These are phyloP conservation scores for Tuber brumale DNA, from an alignment of 495 filamentous ascomycete genomes.

Conservation along the genomic window DNA sequence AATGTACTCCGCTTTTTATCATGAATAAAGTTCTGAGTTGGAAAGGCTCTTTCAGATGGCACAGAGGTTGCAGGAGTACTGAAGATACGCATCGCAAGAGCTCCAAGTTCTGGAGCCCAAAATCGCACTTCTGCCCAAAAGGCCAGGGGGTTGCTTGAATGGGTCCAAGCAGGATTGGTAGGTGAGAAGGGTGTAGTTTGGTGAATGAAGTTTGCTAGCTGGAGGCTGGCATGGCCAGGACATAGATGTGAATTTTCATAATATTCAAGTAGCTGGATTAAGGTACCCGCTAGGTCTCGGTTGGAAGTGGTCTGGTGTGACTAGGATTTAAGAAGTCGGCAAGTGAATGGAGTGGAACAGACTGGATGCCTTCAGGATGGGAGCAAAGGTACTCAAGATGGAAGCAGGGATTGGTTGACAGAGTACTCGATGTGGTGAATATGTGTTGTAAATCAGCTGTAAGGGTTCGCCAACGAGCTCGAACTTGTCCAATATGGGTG, in stretches of 20 bases:
- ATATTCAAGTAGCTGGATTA: neutral
- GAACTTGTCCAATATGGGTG: neutral
- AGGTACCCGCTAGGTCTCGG: neutral
- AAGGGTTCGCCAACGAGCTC: neutral
- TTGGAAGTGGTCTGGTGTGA: neutral
- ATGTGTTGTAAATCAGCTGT: neutral
- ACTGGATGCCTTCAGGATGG: neutral
- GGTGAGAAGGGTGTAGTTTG: neutral
- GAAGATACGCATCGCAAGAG: slow-evolving; percentile 5
- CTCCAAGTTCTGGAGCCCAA: neutral
- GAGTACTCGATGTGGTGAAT: neutral
- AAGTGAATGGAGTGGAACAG: neutral
- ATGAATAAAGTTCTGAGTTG: slow-evolving; percentile 2
- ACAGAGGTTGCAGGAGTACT: slow-evolving; percentile 5
- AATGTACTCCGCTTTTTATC: slow-evolving; percentile 4
- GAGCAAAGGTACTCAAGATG: neutral
- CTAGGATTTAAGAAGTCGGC: slow-evolving; percentile 1
- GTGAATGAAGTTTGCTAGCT: neutral
- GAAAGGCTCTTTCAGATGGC: slow-evolving; percentile 6
- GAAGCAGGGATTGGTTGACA: neutral
- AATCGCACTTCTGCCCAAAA: neutral
- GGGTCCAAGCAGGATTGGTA: slow-evolving; percentile 1
- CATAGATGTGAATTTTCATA: neutral
- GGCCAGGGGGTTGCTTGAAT: neutral
- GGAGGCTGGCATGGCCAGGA: neutral